phyloP scores from a whole-genome alignment of 192 early-diverging fungal species.

The Irineochytrium annulatum region DNA sequence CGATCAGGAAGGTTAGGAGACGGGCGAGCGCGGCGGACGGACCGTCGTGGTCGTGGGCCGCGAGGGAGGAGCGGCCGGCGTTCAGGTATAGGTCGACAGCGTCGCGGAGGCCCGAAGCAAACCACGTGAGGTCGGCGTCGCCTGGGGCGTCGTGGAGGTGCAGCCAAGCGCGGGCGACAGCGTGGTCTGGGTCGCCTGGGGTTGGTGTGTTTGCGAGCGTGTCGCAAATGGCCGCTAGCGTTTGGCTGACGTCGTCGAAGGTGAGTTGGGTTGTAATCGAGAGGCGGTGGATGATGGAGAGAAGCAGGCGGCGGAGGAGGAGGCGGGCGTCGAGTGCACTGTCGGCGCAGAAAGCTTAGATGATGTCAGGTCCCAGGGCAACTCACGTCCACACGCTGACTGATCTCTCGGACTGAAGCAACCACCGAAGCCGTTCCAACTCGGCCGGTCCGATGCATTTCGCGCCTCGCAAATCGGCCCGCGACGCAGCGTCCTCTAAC shows the following conservation, averaged over 20 bases:
- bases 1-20: no score
- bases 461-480: not conserved
- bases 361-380: not conserved
- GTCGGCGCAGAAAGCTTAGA: not conserved
- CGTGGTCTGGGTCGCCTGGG: no score
- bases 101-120: not conserved
- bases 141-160: no score
- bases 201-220: no score
- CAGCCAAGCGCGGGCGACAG: no score
- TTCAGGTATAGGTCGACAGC: not conserved
- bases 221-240: not conserved
- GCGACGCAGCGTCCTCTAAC: not conserved
- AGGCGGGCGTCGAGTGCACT: slow-evolving; percentile 12
- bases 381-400: slow-evolving; percentile 28
- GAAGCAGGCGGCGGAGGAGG: slow-evolving; percentile 7
- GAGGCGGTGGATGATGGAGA: not conserved
- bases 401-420: slow-evolving; percentile 9
- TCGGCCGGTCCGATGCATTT: slow-evolving; percentile 1
- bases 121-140: no score
- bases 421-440: slow-evolving; percentile 1
- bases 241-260: slow-evolving; percentile 1
- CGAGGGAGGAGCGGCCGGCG: no score
- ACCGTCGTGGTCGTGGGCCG: no score
- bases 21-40: no score
- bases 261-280: not conserved